phyloP scores from a whole-genome alignment of 2,329 filamentous ascomycete genomes.

The Plenodomus tracheiphilus region DNA sequence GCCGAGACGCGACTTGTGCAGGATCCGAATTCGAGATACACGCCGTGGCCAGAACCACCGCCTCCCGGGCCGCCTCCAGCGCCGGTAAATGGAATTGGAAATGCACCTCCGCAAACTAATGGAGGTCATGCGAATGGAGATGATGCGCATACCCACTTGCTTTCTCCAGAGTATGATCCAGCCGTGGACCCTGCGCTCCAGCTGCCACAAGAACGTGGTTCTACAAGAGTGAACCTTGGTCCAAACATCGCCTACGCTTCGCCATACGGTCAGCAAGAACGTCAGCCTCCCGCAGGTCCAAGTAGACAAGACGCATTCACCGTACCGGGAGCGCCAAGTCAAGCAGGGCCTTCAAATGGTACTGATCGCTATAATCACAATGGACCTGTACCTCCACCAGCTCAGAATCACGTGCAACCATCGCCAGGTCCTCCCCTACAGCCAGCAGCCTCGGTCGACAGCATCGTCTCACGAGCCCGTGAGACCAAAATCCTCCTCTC shows the following conservation, averaged over 20 bases:
- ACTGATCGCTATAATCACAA: neutral
- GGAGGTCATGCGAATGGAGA: neutral
- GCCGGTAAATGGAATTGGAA: neutral
- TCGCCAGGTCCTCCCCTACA: constrained; percentile 4
- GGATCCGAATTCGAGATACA: constrained; percentile 18
- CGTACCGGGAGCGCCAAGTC: neutral
- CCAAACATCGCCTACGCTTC: constrained; percentile 10
- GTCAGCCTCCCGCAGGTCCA: neutral
- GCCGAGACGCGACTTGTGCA: constrained; percentile 26
- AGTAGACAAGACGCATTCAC: neutral
- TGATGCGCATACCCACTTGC: constrained; percentile 1
- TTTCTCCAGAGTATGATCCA: constrained; percentile 1
- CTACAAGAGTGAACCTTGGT: constrained; percentile 1
- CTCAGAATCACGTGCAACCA: neutral
- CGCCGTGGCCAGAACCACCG: constrained; percentile 24
- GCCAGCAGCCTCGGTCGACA: constrained; percentile 3
- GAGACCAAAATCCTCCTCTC: constrained; percentile 39
- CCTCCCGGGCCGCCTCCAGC: constrained; percentile 8
- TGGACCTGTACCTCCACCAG: constrained; percentile 1
- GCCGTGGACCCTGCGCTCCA: neutral
- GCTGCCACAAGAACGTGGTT: constrained; percentile 5
- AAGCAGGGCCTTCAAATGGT: neutral
- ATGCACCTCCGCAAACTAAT: constrained; percentile 4
- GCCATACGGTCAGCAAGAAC: constrained; percentile 11
- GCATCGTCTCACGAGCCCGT: constrained; percentile 18